A percentile compares a stretch with the other conserved stretches of the same genome.
Evolutionary conservation across 2,329 filamentous ascomycete genomes (phyloP).

Genomic region (Talaromyces verruculosus): DNA sequence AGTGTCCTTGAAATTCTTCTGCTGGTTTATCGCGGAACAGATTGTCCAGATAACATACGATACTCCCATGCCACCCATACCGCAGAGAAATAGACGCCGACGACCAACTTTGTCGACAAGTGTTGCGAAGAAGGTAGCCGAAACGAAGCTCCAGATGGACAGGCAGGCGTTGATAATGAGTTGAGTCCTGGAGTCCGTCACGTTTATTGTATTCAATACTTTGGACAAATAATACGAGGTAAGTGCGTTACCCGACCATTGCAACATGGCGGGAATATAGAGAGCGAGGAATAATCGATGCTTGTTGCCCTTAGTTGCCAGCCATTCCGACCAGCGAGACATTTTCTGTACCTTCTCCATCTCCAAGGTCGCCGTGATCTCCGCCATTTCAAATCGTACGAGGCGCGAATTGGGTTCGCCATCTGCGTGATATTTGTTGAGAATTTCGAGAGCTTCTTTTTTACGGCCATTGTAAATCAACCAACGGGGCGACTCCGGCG

Average conservation of each 20-base stretch:
- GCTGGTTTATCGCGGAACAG: constrained; percentile 20
- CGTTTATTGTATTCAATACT: constrained; percentile 40
- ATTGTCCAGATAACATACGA: constrained; percentile 23
- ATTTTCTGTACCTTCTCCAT: not conserved
- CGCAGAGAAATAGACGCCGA: constrained; percentile 20
- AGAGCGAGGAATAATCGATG: constrained; percentile 42
- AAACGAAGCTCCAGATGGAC: constrained; percentile 20
- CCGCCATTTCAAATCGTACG: constrained; percentile 37
- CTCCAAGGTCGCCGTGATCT: constrained; percentile 28
- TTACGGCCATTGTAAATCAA: constrained; percentile 60
- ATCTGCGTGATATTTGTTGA: constrained; percentile 61
- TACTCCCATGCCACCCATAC: constrained; percentile 21
- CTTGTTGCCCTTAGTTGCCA: constrained; percentile 38
- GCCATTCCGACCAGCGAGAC: constrained; percentile 25
- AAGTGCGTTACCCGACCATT: constrained; percentile 43
- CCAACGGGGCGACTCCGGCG: constrained; percentile 59
- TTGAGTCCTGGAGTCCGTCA: constrained; percentile 37
- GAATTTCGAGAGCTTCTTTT: constrained; percentile 57
- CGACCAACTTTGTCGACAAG: constrained; percentile 19
- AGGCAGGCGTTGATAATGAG: constrained; percentile 38
- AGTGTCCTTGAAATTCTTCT: constrained; percentile 18
- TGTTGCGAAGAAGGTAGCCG: constrained; percentile 13
- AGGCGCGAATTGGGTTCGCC: constrained; percentile 37
- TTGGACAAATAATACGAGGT: constrained; percentile 40
- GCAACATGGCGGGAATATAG: constrained; percentile 38